Base-by-base conservation (phyloP, 2,329 filamentous ascomycete genomes). In the Trichoderma harzianum region DNA sequence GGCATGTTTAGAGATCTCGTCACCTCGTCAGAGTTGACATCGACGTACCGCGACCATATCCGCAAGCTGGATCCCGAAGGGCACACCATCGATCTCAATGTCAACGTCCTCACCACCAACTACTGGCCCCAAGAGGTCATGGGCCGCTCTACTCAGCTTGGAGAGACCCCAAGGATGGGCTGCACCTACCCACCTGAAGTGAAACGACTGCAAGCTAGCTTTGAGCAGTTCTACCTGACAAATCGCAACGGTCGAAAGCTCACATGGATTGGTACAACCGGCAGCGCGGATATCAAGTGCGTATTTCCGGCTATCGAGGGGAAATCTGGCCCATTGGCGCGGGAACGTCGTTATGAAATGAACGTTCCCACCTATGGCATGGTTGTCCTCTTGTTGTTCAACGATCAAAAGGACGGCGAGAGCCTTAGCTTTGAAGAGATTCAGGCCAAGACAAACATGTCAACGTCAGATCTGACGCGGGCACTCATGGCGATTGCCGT, bases 1-100 rank as follows among this genome's bases (percentile, higher is more conserved):
- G 93, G 94, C 75, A 98, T 99, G 94, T 98, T 99, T 85, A 95
- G 94, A 82, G 96, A 99, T 78, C 95, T 98, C 89, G 90, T 91
- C 18, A 90, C 95, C 14, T 98, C 95, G 0, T 90, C 92, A 69
- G 95, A 97, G 75, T 87, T 98, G 30, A 94, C 93, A 0, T 83
- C 89, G 14, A 90, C 88, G 70, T 98, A 97, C 83, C 92, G 91
- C 75, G 87, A 88, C 18, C 89, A 95, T 74, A 89, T 89, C 61
- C 81, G 83, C 34, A 83, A 81, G 34, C 81, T 89, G 12, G 80
- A 87, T 79, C 80, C 89, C 80, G 79, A 82, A 21, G 78, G 73
- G 30, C 81, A 78, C 75, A 78, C 89, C 34, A 89, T 95, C 32
- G 96, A 98, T 61, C 86, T 99, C 28, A 88, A 88, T 64, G 92